phyloP scores from a whole-genome alignment of 192 early-diverging fungal genomes.

The Backusella australiensis region DNA sequence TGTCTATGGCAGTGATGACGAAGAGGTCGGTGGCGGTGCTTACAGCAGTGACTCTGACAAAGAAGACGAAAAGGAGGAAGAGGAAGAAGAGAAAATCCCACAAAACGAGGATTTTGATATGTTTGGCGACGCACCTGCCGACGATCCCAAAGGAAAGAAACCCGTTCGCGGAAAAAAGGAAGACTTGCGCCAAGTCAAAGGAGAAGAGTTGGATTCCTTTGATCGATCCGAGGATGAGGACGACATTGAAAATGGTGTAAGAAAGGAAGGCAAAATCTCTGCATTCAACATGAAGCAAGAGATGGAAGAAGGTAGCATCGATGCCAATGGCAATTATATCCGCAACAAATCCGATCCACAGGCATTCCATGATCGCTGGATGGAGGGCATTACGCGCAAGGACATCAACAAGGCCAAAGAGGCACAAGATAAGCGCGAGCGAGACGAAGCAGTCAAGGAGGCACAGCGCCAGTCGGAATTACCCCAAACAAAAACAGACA shows the following conservation, averaged over 20 bases:
- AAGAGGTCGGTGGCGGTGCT: conserved; percentile 39
- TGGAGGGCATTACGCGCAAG: conserved; percentile 56
- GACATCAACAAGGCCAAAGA: conserved; percentile 56
- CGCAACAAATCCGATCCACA: conserved; percentile 67
- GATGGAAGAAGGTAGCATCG: conserved; percentile 69
- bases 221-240: conserved; percentile 51
- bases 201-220: conserved; percentile 49
- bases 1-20: conserved; percentile 42
- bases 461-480: conserved; percentile 34
- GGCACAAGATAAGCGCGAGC: conserved; percentile 48
- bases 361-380: conserved; percentile 71
- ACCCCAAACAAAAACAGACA: conserved; percentile 54
- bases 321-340: conserved; percentile 67
- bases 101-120: conserved; percentile 55
- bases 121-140: conserved; percentile 45
- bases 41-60: conserved; percentile 35
- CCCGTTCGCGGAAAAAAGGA: conserved; percentile 22
- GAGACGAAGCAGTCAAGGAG: conserved; percentile 44
- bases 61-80: conserved; percentile 35
- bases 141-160: neutral
- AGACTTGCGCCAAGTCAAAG: conserved; percentile 43
- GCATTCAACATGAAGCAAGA: conserved; percentile 80
- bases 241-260: conserved; percentile 46
- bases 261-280: conserved; percentile 49
- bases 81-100: conserved; percentile 14